A percentile compares a stretch with the other conserved stretches of the same genome.
Evolutionary conservation across 2,329 filamentous ascomycete species (phyloP).

Genomic region (Fusarium oligoseptatum): DNA sequence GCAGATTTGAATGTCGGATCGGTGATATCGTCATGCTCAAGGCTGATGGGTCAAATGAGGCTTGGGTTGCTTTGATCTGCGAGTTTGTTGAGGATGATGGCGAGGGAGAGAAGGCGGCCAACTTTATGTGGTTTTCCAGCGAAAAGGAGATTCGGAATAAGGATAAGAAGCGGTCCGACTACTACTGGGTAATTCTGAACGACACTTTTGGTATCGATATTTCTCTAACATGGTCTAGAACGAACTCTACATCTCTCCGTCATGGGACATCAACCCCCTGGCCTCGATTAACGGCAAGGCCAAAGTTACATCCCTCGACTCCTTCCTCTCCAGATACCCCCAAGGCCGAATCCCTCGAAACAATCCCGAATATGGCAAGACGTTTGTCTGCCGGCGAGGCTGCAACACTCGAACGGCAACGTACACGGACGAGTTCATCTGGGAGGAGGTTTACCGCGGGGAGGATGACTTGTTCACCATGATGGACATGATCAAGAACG

Average conservation of each 20-base stretch:
- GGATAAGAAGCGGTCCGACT: constrained; percentile 85
- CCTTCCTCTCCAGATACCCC: constrained; percentile 78
- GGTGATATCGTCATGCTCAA: constrained; percentile 91
- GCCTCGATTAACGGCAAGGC: constrained; percentile 93
- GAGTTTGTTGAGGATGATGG: constrained; percentile 83
- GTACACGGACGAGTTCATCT: constrained; percentile 92
- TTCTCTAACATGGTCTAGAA: constrained; percentile 64
- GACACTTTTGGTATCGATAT: background rate
- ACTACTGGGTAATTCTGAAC: constrained; percentile 68
- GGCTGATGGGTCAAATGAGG: constrained; percentile 86
- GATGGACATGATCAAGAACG: constrained; percentile 75
- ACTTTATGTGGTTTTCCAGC: constrained; percentile 96
- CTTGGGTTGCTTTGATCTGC: constrained; percentile 92
- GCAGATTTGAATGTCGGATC: constrained; percentile 81
- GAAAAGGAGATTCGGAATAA: constrained; percentile 90
- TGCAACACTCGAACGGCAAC: constrained; percentile 90
- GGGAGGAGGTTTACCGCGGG: constrained; percentile 87
- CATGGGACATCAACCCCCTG: constrained; percentile 88
- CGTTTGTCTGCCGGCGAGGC: constrained; percentile 89
- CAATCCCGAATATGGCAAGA: constrained; percentile 82
- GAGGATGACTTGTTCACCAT: constrained; percentile 73
- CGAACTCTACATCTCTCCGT: constrained; percentile 90
- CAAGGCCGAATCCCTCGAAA: constrained; percentile 79
- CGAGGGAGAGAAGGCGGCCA: constrained; percentile 76
- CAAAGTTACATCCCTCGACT: constrained; percentile 78